Conservation (phyloP, 164 flowering plant species). For the Macadamia integrifolia region DNA sequence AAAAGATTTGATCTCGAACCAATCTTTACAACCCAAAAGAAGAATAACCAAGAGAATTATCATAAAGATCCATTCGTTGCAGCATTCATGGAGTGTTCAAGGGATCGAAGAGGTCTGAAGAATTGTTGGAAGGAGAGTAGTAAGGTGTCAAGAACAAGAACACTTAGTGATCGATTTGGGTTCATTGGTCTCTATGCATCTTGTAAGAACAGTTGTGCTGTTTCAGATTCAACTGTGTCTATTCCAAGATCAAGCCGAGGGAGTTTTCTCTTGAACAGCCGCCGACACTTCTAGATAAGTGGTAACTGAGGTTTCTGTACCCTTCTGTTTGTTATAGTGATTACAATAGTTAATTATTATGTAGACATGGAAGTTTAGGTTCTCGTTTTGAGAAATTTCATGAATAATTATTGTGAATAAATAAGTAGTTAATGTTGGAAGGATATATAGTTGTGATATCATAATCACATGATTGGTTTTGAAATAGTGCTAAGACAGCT, state of each 20-base stretch:
- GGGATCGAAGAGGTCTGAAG: conserved; percentile 17
- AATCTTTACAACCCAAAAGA: neutral
- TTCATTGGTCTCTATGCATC: conserved; percentile 33
- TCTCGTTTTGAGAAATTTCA: neutral
- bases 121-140: conserved; percentile 1
- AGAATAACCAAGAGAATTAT: neutral
- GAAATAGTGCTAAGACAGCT: too few species aligned
- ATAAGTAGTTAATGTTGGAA: too few species aligned
- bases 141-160: conserved; percentile 27
- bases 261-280: conserved; percentile 11
- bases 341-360: too few species aligned
- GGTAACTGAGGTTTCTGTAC: neutral
- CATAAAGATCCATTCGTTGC: conserved; percentile 47
- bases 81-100: conserved; percentile 49
- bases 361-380: neutral
- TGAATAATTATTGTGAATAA: too few species aligned
- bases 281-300: neutral
- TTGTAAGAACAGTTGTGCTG: conserved; percentile 45
- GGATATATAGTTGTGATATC: too few species aligned
- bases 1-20: conserved; percentile 10
- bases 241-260: conserved; percentile 31
- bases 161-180: conserved; percentile 35
- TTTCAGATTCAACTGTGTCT: conserved; percentile 38
- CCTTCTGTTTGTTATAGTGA: too few species aligned
- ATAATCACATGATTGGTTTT: too few species aligned